A percentile compares a stretch with the other conserved stretches of the same genome.
phyloP scores from a whole-genome alignment of 2,329 filamentous ascomycete genomes.

The Escovopsis sp. region DNA sequence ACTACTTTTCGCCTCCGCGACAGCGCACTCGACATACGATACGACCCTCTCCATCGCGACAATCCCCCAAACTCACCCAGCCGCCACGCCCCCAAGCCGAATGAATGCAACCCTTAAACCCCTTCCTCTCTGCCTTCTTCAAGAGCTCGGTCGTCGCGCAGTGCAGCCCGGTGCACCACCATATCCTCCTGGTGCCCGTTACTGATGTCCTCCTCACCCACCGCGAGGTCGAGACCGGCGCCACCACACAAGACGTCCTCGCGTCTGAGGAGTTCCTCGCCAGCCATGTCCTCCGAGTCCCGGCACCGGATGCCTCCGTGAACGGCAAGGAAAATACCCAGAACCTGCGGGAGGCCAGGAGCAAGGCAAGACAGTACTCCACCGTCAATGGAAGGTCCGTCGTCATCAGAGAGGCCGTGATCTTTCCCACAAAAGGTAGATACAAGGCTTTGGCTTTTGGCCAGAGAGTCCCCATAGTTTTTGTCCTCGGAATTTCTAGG shows the following conservation, averaged over 20 bases:
- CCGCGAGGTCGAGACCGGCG: slow-evolving; percentile 74
- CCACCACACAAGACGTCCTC: slow-evolving; percentile 63
- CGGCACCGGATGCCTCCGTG: slow-evolving; percentile 32
- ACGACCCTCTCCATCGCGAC: too few species aligned
- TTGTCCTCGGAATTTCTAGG: too few species aligned
- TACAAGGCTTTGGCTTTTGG: too few species aligned
- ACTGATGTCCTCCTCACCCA: slow-evolving; percentile 82
- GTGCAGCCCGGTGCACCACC: slow-evolving; percentile 81
- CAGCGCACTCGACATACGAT: too few species aligned
- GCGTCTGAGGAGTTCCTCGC: slow-evolving; percentile 86
- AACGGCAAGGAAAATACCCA: slow-evolving; percentile 40
- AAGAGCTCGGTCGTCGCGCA: slow-evolving; percentile 83
- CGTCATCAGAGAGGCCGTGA: slow-evolving; percentile 79
- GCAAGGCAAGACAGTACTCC: slow-evolving; percentile 86
- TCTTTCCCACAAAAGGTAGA: slow-evolving; percentile 91
- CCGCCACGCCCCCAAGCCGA: slow-evolving; percentile 17
- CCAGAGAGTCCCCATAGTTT: too few species aligned
- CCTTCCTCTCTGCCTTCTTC: slow-evolving; percentile 97
- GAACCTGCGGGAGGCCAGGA: slow-evolving; percentile 70
- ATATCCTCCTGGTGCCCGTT: slow-evolving; percentile 84
- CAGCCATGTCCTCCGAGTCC: slow-evolving; percentile 88
- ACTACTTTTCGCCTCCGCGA: background rate
- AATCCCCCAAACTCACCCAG: slow-evolving; percentile 8
- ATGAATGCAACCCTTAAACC: slow-evolving; percentile 93
- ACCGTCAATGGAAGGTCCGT: slow-evolving; percentile 91